A percentile compares a stretch with the other conserved stretches of the same genome.
Evolutionary conservation across 169 alveolate genomes (phyloP).

Genomic region (Eimeria tenella): DNA sequence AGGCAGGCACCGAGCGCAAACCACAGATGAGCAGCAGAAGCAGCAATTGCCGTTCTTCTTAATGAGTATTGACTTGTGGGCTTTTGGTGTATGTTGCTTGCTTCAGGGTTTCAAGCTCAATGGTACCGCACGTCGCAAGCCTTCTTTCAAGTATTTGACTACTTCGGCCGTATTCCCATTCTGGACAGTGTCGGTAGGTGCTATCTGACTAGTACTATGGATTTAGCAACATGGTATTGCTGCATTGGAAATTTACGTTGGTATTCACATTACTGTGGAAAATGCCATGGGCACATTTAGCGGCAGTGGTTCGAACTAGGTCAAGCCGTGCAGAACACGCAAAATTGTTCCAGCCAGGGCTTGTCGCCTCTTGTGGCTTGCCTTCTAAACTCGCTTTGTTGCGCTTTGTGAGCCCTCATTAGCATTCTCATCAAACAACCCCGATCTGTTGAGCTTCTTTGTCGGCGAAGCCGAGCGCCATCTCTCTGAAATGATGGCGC

Average conservation of each 20-base stretch:
- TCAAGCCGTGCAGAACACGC: no score
- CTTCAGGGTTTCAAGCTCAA: conserved; percentile 7
- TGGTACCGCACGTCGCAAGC: conserved; percentile 55
- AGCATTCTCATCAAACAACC: conserved; percentile 27
- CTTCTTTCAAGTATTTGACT: conserved; percentile 22
- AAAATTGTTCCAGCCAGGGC: no score
- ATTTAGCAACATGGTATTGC: no score
- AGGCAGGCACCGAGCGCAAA: no score
- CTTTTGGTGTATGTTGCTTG: background rate
- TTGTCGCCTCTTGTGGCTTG: no score
- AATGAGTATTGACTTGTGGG: background rate
- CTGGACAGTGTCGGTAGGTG: conserved; percentile 41
- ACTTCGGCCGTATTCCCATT: conserved; percentile 61
- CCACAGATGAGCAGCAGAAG: background rate
- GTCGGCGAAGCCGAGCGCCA: conserved; percentile 32
- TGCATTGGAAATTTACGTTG: no score
- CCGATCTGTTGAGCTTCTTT: background rate
- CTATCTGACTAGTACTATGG: no score
- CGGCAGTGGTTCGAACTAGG: no score
- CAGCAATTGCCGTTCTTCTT: background rate
- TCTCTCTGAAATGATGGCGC: conserved; percentile 32
- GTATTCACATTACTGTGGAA: no score
- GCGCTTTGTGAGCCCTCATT: background rate
- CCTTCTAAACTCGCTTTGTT: background rate
- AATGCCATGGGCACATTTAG: no score